Percentiles rank a stretch among this genome's conserved stretches.
These are phyloP conservation scores for Anaeromyces robustus DNA, from an alignment of 192 early-diverging fungal genomes.

Conservation along the genomic window DNA sequence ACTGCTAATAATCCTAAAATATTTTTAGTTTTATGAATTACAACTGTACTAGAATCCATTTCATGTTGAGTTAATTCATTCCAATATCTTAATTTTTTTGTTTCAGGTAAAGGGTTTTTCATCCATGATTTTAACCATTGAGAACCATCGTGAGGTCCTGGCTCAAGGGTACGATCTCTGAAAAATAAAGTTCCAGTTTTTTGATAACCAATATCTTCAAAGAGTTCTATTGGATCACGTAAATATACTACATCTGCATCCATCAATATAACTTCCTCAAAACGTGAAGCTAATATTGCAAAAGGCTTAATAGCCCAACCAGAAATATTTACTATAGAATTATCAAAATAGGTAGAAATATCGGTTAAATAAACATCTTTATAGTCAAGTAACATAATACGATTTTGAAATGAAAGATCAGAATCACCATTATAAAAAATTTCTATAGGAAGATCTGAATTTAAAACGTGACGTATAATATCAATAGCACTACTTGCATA, in stretches of 20 bases:
- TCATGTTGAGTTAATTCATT: conserved; percentile 15
- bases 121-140: conserved; percentile 35
- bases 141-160: conserved; percentile 7
- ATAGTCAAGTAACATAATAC: conserved; percentile 10
- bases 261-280: conserved; percentile 44
- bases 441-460: conserved; percentile 36
- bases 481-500: conserved; percentile 16
- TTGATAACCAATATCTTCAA: conserved; percentile 23
- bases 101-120: conserved; percentile 19
- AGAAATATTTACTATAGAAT: conserved; percentile 17
- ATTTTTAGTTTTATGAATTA: conserved; percentile 1
- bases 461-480: conserved; percentile 19
- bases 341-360: conserved; percentile 15
- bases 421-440: conserved; percentile 28
- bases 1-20: conserved; percentile 1
- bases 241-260: conserved; percentile 55
- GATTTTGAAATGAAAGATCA: conserved; percentile 15
- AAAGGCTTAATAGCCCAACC: conserved; percentile 57
- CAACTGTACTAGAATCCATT: not conserved
- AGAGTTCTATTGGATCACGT: conserved; percentile 31
- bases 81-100: conserved; percentile 18
- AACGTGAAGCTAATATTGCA: conserved; percentile 40
- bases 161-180: conserved; percentile 36
- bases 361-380: conserved; percentile 14
- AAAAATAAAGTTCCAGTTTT: conserved; percentile 41